A percentile compares a stretch with the other conserved stretches of the same genome.
Evolutionary conservation across 1,284 basidiomycete species (phyloP).

Genomic region (Apiotrichum domesticum): DNA sequence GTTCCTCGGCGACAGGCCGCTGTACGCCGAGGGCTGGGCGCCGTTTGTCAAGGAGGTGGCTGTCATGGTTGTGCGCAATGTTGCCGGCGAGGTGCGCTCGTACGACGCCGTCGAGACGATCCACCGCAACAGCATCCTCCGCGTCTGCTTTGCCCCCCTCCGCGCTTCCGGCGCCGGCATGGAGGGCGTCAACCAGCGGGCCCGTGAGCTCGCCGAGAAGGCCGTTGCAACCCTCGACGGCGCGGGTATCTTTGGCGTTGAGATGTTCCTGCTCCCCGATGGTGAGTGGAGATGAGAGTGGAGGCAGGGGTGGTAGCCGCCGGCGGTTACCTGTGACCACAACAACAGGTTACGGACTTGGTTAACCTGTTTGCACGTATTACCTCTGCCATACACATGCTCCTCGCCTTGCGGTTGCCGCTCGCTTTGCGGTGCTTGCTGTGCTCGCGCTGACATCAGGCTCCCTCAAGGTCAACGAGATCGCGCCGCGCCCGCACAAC

Average conservation of each 20-base stretch:
- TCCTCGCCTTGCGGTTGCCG: too few relatives aligned
- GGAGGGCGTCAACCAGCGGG: conserved; percentile 57
- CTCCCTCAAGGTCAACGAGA: conserved; percentile 84
- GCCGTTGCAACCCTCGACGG: conserved; percentile 77
- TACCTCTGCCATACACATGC: too few relatives aligned
- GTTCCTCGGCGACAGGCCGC: conserved; percentile 56
- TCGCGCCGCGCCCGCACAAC: conserved; percentile 98
- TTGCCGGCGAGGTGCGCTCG: conserved; percentile 65
- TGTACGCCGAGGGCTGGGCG: conserved; percentile 95
- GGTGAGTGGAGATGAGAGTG: conserved; percentile 52
- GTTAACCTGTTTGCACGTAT: too few relatives aligned
- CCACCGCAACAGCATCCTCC: conserved; percentile 90
- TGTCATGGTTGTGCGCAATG: conserved; percentile 90
- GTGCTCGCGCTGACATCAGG: conserved; percentile 50
- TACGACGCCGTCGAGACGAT: conserved; percentile 96
- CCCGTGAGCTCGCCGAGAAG: conserved; percentile 69
- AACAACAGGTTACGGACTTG: too few relatives aligned
- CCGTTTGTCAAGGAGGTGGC: conserved; percentile 86
- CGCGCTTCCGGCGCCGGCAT: conserved; percentile 51
- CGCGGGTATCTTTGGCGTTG: conserved; percentile 94
- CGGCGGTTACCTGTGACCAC: too few relatives aligned
- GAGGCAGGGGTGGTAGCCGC: too few relatives aligned
- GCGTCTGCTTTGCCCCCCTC: conserved; percentile 79
- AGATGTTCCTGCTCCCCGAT: conserved; percentile 89
- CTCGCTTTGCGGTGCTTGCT: too few relatives aligned